Base-by-base conservation (phyloP, 2,329 filamentous ascomycete species). In the Xylariaceae sp. region DNA sequence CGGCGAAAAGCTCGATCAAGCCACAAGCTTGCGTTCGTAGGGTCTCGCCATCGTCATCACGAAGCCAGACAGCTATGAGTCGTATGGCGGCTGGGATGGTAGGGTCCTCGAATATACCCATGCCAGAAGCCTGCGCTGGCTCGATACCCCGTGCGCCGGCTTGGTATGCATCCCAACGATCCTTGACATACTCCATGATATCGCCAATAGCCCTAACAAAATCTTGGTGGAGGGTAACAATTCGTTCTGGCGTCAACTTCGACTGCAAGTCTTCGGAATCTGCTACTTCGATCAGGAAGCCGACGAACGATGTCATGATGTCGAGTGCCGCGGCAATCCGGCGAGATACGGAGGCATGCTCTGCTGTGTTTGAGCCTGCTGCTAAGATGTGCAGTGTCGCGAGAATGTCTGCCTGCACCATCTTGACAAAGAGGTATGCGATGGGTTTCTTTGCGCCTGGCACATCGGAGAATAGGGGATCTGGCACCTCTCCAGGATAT, bases 151-250 rank as follows among this genome's bases (percentile, higher is more conserved):
- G 74, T 11, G 73, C 72, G 1, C 78, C 61, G 23, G 56, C 56
- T 2, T 62, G 35, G 34, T 59, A 54, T 1, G 83, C 83, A 68
- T 89, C 87, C 83, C 84, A 89, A n/a, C 86, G 76, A 68, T 89
- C 87, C 47, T 86, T 81, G 1, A 89, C 77, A 69, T 85, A 87
- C 72, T 89, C 87, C 60, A 86, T 79, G 0, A 86, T 84, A 67
- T 89, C 87, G 0, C 81, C 78, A 54, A 89, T 79, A 56, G 80
- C 76, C 53, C 79, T 82, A 45, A 84, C 80, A 4, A 89, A 47
- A 39, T 64, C 62, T 39, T 61, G 55, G 3, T 59, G 65, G 0
- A 66, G 73, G 66, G 83, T 85, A 11, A 89, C 74, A 30, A 89
- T 77, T 23, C 80, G 78, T 57, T 86, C 83, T 0, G 85, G 80